Percentiles rank a stretch among this genome's conserved stretches.
These are phyloP conservation scores for Yarrowia sp. DNA, from an alignment of 805 yeast species.

Conservation along the genomic window DNA sequence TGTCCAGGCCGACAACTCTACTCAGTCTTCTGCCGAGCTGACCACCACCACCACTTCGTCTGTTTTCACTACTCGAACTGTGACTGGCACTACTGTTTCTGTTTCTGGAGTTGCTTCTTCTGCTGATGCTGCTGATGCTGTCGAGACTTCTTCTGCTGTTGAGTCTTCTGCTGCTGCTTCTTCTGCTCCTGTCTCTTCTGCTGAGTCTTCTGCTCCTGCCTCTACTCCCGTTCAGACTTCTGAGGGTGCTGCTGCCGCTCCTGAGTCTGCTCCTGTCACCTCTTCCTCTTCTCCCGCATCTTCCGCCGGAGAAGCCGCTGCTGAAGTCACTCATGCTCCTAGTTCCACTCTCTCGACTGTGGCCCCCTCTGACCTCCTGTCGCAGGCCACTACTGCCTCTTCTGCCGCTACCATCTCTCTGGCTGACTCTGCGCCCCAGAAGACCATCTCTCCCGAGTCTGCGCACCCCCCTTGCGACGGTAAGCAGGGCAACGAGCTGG, in stretches of 20 bases:
- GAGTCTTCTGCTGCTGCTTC: not conserved
- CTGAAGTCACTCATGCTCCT: slow-evolving; percentile 27
- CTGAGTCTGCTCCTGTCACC: not conserved
- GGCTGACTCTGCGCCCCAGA: slow-evolving; percentile 23
- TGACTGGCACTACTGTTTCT: not conserved
- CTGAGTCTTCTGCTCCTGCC: not conserved
- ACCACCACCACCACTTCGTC: slow-evolving; percentile 2
- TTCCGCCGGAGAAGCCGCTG: slow-evolving; percentile 27
- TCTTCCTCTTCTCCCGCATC: not conserved
- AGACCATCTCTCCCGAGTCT: slow-evolving; percentile 27
- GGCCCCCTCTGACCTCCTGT: slow-evolving; percentile 24
- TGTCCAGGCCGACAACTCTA: no score
- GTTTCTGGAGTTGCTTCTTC: not conserved
- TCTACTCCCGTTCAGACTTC: no score
- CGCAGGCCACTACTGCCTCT: slow-evolving; percentile 20
- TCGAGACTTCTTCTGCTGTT: not conserved
- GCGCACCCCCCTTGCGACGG: slow-evolving; percentile 27
- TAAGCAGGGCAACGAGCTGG: slow-evolving; percentile 24
- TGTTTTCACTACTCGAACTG: not conserved
- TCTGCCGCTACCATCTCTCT: slow-evolving; percentile 24
- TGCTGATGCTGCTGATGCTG: not conserved
- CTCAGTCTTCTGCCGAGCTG: not conserved
- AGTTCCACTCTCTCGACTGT: slow-evolving; percentile 26
- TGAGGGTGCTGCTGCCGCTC: not conserved
- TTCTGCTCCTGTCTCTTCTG: not conserved